A percentile compares a stretch with the other conserved stretches of the same genome.
phyloP scores from a whole-genome alignment of 2,329 filamentous ascomycete genomes.

The Aspergillus unguis region DNA sequence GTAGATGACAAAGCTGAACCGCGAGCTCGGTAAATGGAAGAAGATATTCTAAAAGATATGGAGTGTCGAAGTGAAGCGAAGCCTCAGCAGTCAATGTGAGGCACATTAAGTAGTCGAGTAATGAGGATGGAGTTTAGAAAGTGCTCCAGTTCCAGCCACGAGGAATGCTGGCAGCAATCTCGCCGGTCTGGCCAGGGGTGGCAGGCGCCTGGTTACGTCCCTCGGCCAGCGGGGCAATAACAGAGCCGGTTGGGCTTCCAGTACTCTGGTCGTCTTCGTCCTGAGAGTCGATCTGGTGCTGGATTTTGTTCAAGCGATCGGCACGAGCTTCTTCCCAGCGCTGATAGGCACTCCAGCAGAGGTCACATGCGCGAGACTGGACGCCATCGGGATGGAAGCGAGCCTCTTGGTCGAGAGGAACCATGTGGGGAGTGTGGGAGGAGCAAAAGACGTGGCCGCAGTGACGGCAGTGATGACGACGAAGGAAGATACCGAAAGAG shows the following conservation, averaged over 20 bases:
- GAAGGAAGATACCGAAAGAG: constrained; percentile 59
- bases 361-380: constrained; percentile 57
- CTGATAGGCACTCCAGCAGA: constrained; percentile 58
- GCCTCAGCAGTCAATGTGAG: constrained; percentile 6
- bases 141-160: constrained; percentile 63
- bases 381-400: constrained; percentile 60
- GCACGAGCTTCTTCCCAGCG: constrained; percentile 52
- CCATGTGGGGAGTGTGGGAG: constrained; percentile 54
- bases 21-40: constrained; percentile 8
- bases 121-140: constrained; percentile 40
- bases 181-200: constrained; percentile 31
- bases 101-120: neutral
- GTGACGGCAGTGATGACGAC: constrained; percentile 65
- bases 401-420: constrained; percentile 62
- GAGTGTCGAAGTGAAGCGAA: constrained; percentile 12
- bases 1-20: constrained; percentile 13
- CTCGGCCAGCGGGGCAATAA: constrained; percentile 24
- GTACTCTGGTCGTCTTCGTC: constrained; percentile 18
- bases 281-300: constrained; percentile 33
- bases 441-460: constrained; percentile 65
- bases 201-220: constrained; percentile 20
- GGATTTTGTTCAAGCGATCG: constrained; percentile 53
- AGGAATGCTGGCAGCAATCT: constrained; percentile 55
- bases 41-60: constrained; percentile 18
- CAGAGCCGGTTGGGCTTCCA: constrained; percentile 18